Evolutionary conservation across 1,139 yeast genomes (phyloP), one percentile per base, ranked within the genome.

Genomic region (Komagataea norvegica): DNA sequence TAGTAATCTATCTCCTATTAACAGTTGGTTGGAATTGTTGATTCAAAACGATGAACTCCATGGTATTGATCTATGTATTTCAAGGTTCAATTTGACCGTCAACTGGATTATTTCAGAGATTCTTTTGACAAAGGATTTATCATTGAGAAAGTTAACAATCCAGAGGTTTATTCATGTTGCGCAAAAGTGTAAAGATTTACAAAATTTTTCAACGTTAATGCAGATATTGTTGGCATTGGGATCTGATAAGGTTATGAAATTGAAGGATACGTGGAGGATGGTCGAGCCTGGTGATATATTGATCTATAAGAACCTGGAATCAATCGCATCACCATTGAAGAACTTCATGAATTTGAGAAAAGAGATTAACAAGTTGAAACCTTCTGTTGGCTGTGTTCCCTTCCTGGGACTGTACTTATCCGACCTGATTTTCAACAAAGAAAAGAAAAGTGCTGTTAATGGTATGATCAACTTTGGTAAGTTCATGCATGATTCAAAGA

Each of bases 81-180:
- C 94, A 0, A 69, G 98, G 48, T 91, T 89, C 65, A 88, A 89
- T 54, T 65, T 91, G 39, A 82, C 86, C 71, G 87, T 86, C 6
- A 86, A 86, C 55, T 91, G 98, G 98, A 79, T 88, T 34, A 79
- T 86, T 29, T 85, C 96, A 1, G 96, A 91, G 61, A 74, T 91
- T 38, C 60, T 87, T 13, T 64, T 91, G 44, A 86, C 96, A 8
- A 70, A 70, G 40, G 66, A 69, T 29, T 64, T 72, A 27, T 65
- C 64, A 10, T 78, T 83, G 51, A 68, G 91, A 46, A 77, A 77
- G 29, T 70, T 74, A 39, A 72, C 89, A 1, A 74, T 89, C 13
- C 78, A 88, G 16, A 67, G 93, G 48, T 86, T 86, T 52, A 85
- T 91, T 41, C 96, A 87, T 52, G 65, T 89, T 43, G 97, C 96